Evolutionary conservation across 2,329 filamentous ascomycete genomes (phyloP), one percentile per base, ranked within the genome.

Genomic region (Uncinocarpus reesii): DNA sequence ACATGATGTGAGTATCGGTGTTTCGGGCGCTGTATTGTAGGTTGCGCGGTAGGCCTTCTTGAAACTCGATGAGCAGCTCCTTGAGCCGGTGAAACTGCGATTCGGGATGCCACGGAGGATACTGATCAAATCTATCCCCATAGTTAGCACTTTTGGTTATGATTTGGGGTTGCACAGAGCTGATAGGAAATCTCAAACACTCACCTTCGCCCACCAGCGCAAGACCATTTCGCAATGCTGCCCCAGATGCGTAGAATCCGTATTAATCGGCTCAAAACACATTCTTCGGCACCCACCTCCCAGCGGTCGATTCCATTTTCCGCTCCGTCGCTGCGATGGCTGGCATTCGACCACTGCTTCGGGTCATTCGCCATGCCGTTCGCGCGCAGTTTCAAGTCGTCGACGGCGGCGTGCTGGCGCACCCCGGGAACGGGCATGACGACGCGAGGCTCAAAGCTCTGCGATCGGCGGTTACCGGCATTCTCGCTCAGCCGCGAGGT

Each of bases 171-270:
- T 23, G 11, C 35, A 37, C 35, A 16, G 35, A 34, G 49, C 48
- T 36, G 20, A 35, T 10, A 20, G 13, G 21, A 31, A 16, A 48
- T 26, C 41, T n/a, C 23, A 26, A n/a, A 29, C 26, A 51, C 52
- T 31, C 61, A 75, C 74, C 71, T 68, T 62, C 75, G 65, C n/a
- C 75, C 73, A 21, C 72, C 72, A 26, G 69, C 65, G 54, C 73
- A 76, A 1, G 74, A 72, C 75, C 75, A 79, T 44, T 72, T 70
- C 41, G 74, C 68, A 28, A 78, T 70, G 49, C 70, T 71, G n/a
- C 74, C 72, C 61, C 74, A 78, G 15, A 77, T 68, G n/a, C 75
- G 70, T 36, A 75, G 63, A 20, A 75, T 69, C 40, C 71, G 74
- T 56, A 79, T 72, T 44, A 75, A 74, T 42, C 75, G 71, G 44